phyloP scores from a whole-genome alignment of 2,329 filamentous ascomycete genomes.

The Phoma sp. region DNA sequence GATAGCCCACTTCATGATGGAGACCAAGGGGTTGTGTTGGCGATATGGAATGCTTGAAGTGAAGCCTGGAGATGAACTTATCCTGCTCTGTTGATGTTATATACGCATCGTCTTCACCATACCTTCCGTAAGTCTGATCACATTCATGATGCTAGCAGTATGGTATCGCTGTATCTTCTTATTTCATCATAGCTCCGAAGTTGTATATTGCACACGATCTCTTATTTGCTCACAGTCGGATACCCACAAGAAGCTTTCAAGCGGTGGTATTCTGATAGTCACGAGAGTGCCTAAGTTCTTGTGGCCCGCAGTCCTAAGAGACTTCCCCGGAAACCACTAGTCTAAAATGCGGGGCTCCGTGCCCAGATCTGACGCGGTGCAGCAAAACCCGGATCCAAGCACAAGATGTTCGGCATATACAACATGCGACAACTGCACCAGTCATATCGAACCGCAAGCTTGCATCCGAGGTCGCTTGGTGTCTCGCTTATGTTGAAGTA shows the following conservation, averaged over 20 bases:
- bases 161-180: slow-evolving; percentile 10
- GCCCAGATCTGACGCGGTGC: slow-evolving; percentile 4
- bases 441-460: slow-evolving; percentile 3
- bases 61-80: background rate
- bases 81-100: slow-evolving; percentile 1
- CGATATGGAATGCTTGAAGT: background rate
- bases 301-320: slow-evolving; percentile 1
- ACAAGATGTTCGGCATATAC: slow-evolving; percentile 5
- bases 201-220: slow-evolving; percentile 3
- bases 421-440: slow-evolving; percentile 2
- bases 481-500: slow-evolving; percentile 5
- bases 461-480: background rate
- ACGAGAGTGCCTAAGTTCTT: slow-evolving; percentile 5
- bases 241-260: slow-evolving; percentile 1
- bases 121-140: background rate
- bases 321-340: slow-evolving; percentile 4
- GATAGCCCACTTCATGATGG: slow-evolving; percentile 28
- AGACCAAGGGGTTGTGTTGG: background rate
- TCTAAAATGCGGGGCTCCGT: slow-evolving; percentile 7
- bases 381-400: background rate
- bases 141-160: background rate
- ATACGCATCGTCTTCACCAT: background rate
- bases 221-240: background rate
- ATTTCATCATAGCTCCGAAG: slow-evolving; percentile 6
- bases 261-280: background rate